Percentiles rank a stretch among this genome's conserved stretches.
phyloP scores from a whole-genome alignment of 352 stramenopile genomes.

The Pythium sukuiense region DNA sequence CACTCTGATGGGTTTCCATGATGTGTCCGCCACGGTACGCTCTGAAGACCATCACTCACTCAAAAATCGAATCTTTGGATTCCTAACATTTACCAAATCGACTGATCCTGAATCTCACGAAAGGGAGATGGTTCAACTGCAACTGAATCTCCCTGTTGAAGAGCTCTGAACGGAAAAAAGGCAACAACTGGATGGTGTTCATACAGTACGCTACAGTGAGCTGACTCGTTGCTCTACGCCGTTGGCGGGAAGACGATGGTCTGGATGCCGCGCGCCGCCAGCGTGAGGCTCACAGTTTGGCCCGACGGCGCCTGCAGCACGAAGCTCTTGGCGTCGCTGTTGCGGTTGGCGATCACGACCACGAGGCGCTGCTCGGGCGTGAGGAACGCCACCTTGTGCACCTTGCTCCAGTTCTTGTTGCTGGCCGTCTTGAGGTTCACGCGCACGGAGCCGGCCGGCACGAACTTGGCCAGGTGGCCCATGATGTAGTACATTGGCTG shows the following conservation, averaged over 20 bases:
- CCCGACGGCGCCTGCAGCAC: slow-evolving; percentile 17
- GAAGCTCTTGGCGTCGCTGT: slow-evolving; percentile 11
- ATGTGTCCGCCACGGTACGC: not conserved
- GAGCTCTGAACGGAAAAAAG: slow-evolving; percentile 1
- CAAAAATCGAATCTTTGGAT: slow-evolving; percentile 11
- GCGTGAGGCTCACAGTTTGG: slow-evolving; percentile 13
- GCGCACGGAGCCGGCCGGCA: slow-evolving; percentile 48
- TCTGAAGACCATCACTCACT: slow-evolving; percentile 6
- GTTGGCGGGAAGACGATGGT: slow-evolving; percentile 30
- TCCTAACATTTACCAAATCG: slow-evolving; percentile 5
- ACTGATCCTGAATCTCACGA: slow-evolving; percentile 1
- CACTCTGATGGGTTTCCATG: no score
- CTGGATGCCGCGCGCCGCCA: slow-evolving; percentile 24
- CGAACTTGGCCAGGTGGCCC: slow-evolving; percentile 73
- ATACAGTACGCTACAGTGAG: not conserved
- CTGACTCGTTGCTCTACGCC: not conserved
- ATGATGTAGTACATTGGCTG: slow-evolving; percentile 83
- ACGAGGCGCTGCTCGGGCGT: slow-evolving; percentile 41
- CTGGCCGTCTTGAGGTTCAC: slow-evolving; percentile 37
- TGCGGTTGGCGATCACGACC: slow-evolving; percentile 41
- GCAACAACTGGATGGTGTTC: not conserved
- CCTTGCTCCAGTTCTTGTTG: slow-evolving; percentile 26
- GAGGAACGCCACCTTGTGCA: slow-evolving; percentile 48
- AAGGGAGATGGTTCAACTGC: not conserved
- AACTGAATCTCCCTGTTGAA: not conserved